A percentile compares a stretch with the other conserved stretches of the same genome.
These are phyloP conservation scores for Coffea eugenioides DNA, from an alignment of 257 asterid genomes.

Conservation along the genomic window DNA sequence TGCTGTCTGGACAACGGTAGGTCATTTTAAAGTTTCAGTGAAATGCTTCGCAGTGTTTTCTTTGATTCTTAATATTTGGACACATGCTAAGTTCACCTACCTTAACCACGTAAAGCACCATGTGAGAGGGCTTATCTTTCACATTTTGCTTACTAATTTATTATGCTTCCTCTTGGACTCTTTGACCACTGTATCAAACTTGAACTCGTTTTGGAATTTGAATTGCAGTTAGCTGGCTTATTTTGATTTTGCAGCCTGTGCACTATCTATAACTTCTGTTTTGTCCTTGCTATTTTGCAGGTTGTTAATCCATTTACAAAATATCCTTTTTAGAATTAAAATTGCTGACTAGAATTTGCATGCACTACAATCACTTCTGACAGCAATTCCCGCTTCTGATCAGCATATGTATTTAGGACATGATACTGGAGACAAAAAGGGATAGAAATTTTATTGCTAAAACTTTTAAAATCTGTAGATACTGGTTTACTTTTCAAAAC, in stretches of 20 bases:
- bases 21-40: constrained; percentile 14
- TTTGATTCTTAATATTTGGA: neutral
- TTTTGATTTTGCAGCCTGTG: neutral
- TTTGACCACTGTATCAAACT: neutral
- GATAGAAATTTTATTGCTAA: neutral
- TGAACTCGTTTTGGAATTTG: neutral
- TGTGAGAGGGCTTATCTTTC: neutral
- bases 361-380: neutral
- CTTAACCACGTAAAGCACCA: neutral
- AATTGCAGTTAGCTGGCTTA: neutral
- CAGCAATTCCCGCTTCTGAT: neutral
- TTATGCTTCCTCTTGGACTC: neutral
- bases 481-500: neutral
- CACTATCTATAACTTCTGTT: constrained; percentile 12
- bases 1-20: constrained; percentile 94
- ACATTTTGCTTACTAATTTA: neutral
- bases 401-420: neutral
- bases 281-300: constrained; percentile 41
- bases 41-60: neutral
- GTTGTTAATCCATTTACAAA: constrained; percentile 95
- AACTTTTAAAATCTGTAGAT: neutral
- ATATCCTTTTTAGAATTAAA: constrained; percentile 59
- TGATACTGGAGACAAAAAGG: neutral
- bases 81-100: neutral
- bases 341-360: neutral